Evolutionary conservation across 2,329 filamentous ascomycete species (phyloP).

Genomic region (Raffaelea deltoideospora): DNA sequence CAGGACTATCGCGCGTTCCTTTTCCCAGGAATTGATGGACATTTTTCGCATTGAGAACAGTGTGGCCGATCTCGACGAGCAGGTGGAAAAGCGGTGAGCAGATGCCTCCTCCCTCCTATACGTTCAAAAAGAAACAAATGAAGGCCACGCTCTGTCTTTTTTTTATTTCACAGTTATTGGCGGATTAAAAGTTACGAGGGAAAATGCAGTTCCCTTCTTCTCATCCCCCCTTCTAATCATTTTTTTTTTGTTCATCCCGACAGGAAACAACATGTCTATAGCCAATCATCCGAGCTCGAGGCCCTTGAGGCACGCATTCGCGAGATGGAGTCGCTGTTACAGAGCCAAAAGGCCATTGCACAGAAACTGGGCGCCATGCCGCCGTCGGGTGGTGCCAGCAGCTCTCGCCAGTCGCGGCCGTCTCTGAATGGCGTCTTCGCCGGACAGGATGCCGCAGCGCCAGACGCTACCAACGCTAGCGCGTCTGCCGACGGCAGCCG

Average conservation of each 20-base stretch:
- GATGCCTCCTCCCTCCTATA: neutral
- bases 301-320: slow-evolving; percentile 70
- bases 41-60: slow-evolving; percentile 79
- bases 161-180: no score
- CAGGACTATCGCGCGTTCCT: slow-evolving; percentile 77
- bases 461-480: slow-evolving; percentile 6
- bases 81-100: slow-evolving; percentile 64
- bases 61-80: slow-evolving; percentile 55
- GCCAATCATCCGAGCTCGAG: slow-evolving; percentile 66
- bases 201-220: no score
- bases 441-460: neutral
- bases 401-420: slow-evolving; percentile 7
- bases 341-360: slow-evolving; percentile 14
- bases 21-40: slow-evolving; percentile 73
- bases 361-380: neutral
- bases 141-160: no score
- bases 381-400: neutral
- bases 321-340: slow-evolving; percentile 70
- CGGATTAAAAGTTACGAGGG: no score
- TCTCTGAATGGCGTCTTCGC: slow-evolving; percentile 15
- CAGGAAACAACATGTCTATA: slow-evolving; percentile 67
- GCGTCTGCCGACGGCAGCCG: slow-evolving; percentile 6
- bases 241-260: no score
- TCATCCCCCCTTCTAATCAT: no score
- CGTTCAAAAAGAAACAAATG: no score